phyloP scores from a whole-genome alignment of 2,329 filamentous ascomycete species.

The Rhinocladiella mackenziei region DNA sequence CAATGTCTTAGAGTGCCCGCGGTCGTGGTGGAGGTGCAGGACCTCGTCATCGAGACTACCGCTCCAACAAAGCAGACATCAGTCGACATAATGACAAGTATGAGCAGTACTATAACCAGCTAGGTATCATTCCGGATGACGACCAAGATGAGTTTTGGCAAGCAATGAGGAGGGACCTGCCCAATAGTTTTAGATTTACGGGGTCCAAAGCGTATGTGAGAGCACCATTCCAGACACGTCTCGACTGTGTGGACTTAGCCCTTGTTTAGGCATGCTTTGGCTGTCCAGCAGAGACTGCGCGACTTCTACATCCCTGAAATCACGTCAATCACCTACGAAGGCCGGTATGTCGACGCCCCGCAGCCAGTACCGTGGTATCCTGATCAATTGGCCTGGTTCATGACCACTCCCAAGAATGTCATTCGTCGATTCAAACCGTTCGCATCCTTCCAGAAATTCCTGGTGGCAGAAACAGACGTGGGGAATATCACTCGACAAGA shows the following conservation, averaged over 20 bases:
- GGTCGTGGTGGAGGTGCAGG: conserved; percentile 43
- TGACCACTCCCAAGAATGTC: conserved; percentile 96
- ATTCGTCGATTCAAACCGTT: conserved; percentile 92
- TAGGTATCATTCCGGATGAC: conserved; percentile 69
- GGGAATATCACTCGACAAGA: conserved; percentile 98
- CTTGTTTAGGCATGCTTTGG: conserved; percentile 70
- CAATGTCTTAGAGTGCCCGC: conserved; percentile 31
- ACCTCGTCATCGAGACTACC: conserved; percentile 33
- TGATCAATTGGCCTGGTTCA: conserved; percentile 90
- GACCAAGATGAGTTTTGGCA: conserved; percentile 82
- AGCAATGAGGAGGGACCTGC: conserved; percentile 75
- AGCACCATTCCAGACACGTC: not conserved
- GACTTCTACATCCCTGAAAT: conserved; percentile 89
- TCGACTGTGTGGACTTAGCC: conserved; percentile 4
- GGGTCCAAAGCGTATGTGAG: conserved; percentile 76
- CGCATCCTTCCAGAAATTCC: conserved; percentile 91
- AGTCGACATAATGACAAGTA: conserved; percentile 78
- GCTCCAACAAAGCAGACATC: conserved; percentile 57
- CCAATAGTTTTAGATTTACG: conserved; percentile 96
- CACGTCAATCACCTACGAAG: conserved; percentile 77
- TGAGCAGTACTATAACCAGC: conserved; percentile 78
- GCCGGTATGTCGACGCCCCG: conserved; percentile 74
- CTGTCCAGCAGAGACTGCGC: conserved; percentile 83
- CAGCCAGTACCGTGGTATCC: conserved; percentile 86
- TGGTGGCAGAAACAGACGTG: conserved; percentile 93